phyloP scores from a whole-genome alignment of 2,329 filamentous ascomycete genomes.

The Sporothrix globosa region DNA sequence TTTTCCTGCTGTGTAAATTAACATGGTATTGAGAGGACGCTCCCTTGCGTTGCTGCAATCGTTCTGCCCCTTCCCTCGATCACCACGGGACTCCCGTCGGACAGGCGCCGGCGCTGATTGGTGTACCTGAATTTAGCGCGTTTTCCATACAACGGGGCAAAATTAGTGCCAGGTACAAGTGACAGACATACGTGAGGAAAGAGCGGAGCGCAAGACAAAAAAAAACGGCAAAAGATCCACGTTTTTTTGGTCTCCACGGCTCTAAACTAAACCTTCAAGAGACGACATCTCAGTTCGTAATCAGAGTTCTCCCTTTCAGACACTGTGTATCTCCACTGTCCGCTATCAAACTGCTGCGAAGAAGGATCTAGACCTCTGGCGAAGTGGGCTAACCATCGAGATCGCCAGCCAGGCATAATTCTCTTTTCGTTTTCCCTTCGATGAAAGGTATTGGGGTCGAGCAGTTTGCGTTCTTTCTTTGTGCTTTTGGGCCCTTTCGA shows the following conservation, averaged over 20 bases:
- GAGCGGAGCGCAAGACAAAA: background rate
- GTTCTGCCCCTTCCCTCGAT: conserved; percentile 8
- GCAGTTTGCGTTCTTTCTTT: conserved; percentile 6
- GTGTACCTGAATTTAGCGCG: conserved; percentile 35
- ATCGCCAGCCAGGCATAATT: conserved; percentile 10
- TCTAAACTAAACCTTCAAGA: conserved; percentile 7
- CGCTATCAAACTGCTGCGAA: background rate
- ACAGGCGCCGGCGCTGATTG: conserved; percentile 27
- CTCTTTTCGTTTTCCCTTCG: background rate
- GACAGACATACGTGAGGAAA: background rate
- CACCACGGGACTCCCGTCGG: conserved; percentile 1
- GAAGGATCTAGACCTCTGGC: conserved; percentile 8
- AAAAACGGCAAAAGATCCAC: conserved; percentile 16
- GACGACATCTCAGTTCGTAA: conserved; percentile 16
- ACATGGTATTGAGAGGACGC: conserved; percentile 11
- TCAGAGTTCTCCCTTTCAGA: background rate
- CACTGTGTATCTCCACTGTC: conserved; percentile 9
- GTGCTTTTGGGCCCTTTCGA: background rate
- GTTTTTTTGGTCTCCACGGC: conserved; percentile 20
- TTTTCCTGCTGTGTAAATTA: background rate
- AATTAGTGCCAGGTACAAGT: conserved; percentile 24
- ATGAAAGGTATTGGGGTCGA: background rate
- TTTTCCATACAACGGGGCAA: background rate
- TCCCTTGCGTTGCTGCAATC: conserved; percentile 22
- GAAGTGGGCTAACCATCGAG: conserved; percentile 7